These are phyloP conservation scores for Trichoderma sp. DNA, from an alignment of 2,329 filamentous ascomycete genomes.

Conservation along the genomic window DNA sequence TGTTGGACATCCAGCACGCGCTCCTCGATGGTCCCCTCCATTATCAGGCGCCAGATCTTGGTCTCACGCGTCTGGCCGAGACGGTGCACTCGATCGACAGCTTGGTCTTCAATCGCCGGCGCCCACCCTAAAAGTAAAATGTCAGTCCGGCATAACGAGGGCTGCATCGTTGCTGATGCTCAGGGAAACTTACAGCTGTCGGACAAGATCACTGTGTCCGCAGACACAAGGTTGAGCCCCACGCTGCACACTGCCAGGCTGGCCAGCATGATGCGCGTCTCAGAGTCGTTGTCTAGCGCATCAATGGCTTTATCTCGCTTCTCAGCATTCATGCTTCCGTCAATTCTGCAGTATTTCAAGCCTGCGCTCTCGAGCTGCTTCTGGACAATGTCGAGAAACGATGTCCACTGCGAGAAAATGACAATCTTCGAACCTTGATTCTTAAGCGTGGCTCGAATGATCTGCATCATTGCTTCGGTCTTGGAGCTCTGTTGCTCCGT, in stretches of 20 bases:
- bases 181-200: constrained; percentile 64
- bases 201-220: constrained; percentile 80
- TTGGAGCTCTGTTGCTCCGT: constrained; percentile 74
- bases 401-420: constrained; percentile 77
- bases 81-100: constrained; percentile 83
- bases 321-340: constrained; percentile 74
- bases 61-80: constrained; percentile 79
- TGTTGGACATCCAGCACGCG: constrained; percentile 76
- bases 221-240: constrained; percentile 81
- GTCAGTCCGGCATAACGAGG: background rate
- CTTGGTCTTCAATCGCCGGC: constrained; percentile 89
- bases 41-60: constrained; percentile 78
- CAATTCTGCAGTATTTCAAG: constrained; percentile 70
- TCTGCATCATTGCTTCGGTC: constrained; percentile 75
- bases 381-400: constrained; percentile 72
- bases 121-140: constrained; percentile 67
- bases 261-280: constrained; percentile 76
- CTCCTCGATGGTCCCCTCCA: constrained; percentile 81
- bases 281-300: constrained; percentile 65
- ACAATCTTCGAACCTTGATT: constrained; percentile 69
- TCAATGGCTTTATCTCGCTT: constrained; percentile 73
- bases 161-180: no score
- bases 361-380: constrained; percentile 63
- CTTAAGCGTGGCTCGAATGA: constrained; percentile 69
- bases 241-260: constrained; percentile 82